These are phyloP conservation scores for Gonapodya prolifera DNA, from an alignment of 192 early-diverging fungal species.

Conservation along the genomic window DNA sequence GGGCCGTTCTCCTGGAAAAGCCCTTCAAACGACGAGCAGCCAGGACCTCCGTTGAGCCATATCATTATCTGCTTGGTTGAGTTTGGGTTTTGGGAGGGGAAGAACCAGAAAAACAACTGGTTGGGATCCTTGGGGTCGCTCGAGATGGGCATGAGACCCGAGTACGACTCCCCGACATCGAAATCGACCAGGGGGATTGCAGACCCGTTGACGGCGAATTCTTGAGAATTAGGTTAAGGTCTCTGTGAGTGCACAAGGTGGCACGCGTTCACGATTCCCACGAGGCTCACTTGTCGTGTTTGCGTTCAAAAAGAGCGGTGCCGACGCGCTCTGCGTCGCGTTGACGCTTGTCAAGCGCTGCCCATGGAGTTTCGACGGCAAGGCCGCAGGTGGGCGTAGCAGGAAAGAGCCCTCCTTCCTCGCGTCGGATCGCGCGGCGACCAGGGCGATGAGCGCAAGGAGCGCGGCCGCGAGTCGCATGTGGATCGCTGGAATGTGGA, in stretches of 20 bases:
- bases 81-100: conserved; percentile 53
- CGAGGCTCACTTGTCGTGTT: neutral
- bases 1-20: neutral
- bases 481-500: no score
- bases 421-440: no score
- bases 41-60: neutral
- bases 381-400: no score
- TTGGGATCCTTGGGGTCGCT: neutral
- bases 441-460: no score
- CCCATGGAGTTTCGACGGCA: no score
- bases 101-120: conserved; percentile 58
- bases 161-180: neutral
- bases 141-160: neutral
- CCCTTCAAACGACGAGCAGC: neutral
- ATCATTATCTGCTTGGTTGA: conserved; percentile 5
- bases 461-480: no score
- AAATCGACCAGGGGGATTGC: neutral
- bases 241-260: neutral
- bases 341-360: neutral
- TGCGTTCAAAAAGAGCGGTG: neutral
- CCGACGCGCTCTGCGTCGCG: neutral
- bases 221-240: neutral
- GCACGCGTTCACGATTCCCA: neutral
- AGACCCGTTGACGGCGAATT: neutral
- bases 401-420: no score